Evolutionary conservation across 495 filamentous ascomycete species (phyloP), one percentile per base, ranked within the genome.

Genomic region (Polyplosphaeria fusca): DNA sequence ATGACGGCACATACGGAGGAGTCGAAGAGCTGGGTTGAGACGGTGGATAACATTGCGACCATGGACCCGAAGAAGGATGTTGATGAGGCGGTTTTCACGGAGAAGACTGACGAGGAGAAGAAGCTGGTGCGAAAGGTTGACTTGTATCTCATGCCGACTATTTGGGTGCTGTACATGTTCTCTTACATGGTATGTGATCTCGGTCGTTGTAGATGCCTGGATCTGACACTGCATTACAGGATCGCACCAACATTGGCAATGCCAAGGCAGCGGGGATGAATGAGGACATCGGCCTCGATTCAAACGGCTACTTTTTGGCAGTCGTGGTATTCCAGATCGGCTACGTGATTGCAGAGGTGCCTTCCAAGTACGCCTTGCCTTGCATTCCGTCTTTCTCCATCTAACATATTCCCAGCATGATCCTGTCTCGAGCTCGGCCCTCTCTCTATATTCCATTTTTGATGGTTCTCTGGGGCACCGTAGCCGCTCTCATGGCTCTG

Each of bases 261-360:
- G 64, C 64, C 39, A 59, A 47, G 16, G 56, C 63, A 13, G 64
- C 64, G 9, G 64, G 61, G 20, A 64, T 64, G 61, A 60, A 64
- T 4, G 48, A 32, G 3, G 55, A 64, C 35, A 52, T 64, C 27
- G 37, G 47, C 4, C 58, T 64, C 42, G 46, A 28, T 28, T 48
- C 40, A 4, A 54, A 46, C 2, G 61, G 60, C 18, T 67, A 64
- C 40, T 55, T 44, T 5, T 37, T 66, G 14, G 37, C 58, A 7
- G 39, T 63, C 22, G 61, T 75, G 13, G 69, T 79, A 11, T 79
- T 76, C 66, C 77, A 78, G 47, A 61, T 76, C 41, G 67, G 62
- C 7, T 79, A 79, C 49, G 72, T 79, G 1, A 61, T 79, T 14
- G 72, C 70, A 46, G 76, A 78, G 52, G 68, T 76, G 1, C 77